Percentiles rank a stretch among this genome's conserved stretches.
phyloP scores from a whole-genome alignment of 768 basidiomycete species.

The Phylloporus sp. region DNA sequence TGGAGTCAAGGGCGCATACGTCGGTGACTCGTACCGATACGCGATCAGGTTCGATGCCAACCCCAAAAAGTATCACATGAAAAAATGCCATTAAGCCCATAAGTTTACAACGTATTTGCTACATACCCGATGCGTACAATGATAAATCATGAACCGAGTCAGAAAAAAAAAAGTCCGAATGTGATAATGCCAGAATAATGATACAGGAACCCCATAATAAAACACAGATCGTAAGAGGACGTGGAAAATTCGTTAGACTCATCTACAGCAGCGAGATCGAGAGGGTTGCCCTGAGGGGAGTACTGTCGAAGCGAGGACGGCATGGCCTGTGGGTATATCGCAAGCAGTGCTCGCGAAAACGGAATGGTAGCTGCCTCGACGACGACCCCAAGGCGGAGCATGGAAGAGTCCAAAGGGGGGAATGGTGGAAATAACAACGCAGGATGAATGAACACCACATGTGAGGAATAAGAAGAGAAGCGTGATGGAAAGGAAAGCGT shows the following conservation, averaged over 20 bases:
- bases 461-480: slow-evolving; percentile 20
- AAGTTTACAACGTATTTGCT: slow-evolving; percentile 36
- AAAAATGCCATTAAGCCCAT: slow-evolving; percentile 10
- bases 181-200: slow-evolving; percentile 33
- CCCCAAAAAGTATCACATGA: slow-evolving; percentile 19
- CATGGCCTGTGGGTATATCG: slow-evolving; percentile 22
- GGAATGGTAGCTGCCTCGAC: slow-evolving; percentile 15
- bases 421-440: slow-evolving; percentile 17
- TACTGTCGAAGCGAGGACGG: slow-evolving; percentile 17
- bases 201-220: slow-evolving; percentile 30
- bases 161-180: slow-evolving; percentile 18
- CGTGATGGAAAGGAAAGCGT: slow-evolving; percentile 20
- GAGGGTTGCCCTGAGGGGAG: too few species aligned
- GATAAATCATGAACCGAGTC: slow-evolving; percentile 21
- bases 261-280: too few species aligned
- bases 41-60: not conserved
- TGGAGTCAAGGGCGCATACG: slow-evolving; percentile 7
- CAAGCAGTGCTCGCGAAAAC: slow-evolving; percentile 4
- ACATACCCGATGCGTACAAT: slow-evolving; percentile 28
- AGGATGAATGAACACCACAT: slow-evolving; percentile 22
- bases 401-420: slow-evolving; percentile 23
- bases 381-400: slow-evolving; percentile 10
- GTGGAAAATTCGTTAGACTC: slow-evolving; percentile 25
- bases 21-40: too few species aligned
- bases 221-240: slow-evolving; percentile 29